These are phyloP conservation scores for Wakefieldia striispora DNA, from an alignment of 768 basidiomycete genomes.

Conservation along the genomic window DNA sequence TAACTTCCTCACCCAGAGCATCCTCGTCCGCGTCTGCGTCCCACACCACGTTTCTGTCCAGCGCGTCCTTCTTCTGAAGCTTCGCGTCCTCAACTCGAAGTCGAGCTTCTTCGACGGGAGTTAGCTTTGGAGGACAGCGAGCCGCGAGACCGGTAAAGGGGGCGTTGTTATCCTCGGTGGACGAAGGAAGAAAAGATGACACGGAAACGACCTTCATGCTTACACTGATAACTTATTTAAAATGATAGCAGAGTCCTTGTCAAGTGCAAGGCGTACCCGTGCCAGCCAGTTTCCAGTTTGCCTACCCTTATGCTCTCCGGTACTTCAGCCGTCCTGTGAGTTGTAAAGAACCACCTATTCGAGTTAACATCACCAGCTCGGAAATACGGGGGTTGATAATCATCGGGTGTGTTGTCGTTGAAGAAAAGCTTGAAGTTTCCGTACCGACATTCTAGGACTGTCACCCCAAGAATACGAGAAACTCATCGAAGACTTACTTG, in stretches of 20 bases:
- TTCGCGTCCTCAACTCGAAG: slow-evolving; percentile 54
- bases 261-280: slow-evolving; percentile 46
- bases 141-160: slow-evolving; percentile 49
- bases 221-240: slow-evolving; percentile 43
- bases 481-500: slow-evolving; percentile 48
- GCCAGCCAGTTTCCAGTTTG: slow-evolving; percentile 66
- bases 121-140: slow-evolving; percentile 38
- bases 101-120: slow-evolving; percentile 57
- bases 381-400: slow-evolving; percentile 86
- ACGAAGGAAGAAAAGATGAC: slow-evolving; percentile 67
- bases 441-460: slow-evolving; percentile 62
- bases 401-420: slow-evolving; percentile 70
- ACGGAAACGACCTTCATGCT: slow-evolving; percentile 72
- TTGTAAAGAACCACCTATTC: slow-evolving; percentile 80
- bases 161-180: slow-evolving; percentile 55
- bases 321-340: slow-evolving; percentile 66
- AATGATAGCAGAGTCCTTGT: neutral
- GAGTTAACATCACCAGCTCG: slow-evolving; percentile 66
- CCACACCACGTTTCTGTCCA: slow-evolving; percentile 65
- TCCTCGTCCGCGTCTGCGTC: slow-evolving; percentile 55
- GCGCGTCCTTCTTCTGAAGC: slow-evolving; percentile 61
- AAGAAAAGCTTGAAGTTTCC: slow-evolving; percentile 91
- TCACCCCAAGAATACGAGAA: neutral
- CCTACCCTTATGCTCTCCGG: slow-evolving; percentile 76
- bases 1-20: slow-evolving; percentile 53